These are phyloP conservation scores for Novymonas esmeraldas DNA, from an alignment of 208 protist genomes.

Conservation along the genomic window DNA sequence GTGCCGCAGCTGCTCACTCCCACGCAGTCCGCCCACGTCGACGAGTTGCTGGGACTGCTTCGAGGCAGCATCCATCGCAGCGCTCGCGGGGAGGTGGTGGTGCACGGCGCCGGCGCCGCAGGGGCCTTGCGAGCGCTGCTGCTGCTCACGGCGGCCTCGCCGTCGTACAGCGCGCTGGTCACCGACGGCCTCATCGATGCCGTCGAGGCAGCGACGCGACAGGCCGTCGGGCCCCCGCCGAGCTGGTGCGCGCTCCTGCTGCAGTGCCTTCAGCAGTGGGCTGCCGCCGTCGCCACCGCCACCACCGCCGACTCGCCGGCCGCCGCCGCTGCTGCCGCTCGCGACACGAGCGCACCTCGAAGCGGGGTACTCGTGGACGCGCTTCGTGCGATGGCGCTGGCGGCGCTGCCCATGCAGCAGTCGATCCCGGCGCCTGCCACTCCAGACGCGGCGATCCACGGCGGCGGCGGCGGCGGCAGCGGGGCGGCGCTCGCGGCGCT, in stretches of 20 bases:
- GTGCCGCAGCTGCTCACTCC: conserved; percentile 50
- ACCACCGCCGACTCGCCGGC: not conserved
- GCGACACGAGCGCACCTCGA: not conserved
- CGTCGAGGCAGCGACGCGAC: conserved; percentile 23
- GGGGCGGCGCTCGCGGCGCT: conserved; percentile 3
- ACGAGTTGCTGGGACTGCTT: conserved; percentile 46
- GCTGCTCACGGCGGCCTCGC: conserved; percentile 35
- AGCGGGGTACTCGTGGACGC: conserved; percentile 17
- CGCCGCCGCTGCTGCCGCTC: not conserved
- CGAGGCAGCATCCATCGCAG: conserved; percentile 27
- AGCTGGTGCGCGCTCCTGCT: conserved; percentile 39
- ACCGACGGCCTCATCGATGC: conserved; percentile 31
- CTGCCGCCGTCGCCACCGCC: conserved; percentile 1
- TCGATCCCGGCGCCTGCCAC: not conserved
- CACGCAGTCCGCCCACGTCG: conserved; percentile 38
- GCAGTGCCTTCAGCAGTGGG: conserved; percentile 37
- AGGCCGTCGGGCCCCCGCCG: conserved; percentile 8
- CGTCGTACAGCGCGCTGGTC: conserved; percentile 27
- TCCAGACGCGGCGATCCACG: not conserved
- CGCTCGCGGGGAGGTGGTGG: conserved; percentile 13
- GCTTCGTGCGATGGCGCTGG: conserved; percentile 30
- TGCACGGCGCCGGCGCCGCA: conserved; percentile 29
- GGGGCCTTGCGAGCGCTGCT: conserved; percentile 55
- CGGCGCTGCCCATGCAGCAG: conserved; percentile 32
- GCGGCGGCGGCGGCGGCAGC: not conserved